A percentile compares a stretch with the other conserved stretches of the same genome.
Conservation (phyloP, 805 yeast genomes). For the Teunomyces funiuensis region DNA sequence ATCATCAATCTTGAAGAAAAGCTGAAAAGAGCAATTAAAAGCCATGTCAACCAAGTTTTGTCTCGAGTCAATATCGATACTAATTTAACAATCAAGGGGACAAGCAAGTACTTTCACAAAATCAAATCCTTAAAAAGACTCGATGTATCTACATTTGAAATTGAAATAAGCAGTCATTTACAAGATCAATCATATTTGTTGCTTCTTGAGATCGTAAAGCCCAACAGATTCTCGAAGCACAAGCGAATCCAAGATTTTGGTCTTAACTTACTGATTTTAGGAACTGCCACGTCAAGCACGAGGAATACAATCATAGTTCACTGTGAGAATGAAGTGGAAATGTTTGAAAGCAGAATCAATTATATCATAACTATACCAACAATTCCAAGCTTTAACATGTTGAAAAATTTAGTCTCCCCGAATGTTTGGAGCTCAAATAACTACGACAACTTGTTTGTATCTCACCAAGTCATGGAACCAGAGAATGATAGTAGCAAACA, state of each 20-base stretch:
- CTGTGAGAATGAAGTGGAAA: slow-evolving; percentile 7
- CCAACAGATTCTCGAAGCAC: slow-evolving; percentile 22
- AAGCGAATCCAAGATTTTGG: slow-evolving; percentile 24
- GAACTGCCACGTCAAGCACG: not conserved
- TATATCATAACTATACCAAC: slow-evolving; percentile 8
- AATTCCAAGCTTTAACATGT: not conserved
- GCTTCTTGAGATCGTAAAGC: slow-evolving; percentile 26
- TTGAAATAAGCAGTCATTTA: not conserved
- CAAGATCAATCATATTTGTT: slow-evolving; percentile 11
- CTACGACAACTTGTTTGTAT: not conserved
- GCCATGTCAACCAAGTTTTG: slow-evolving; percentile 19
- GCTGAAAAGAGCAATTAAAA: slow-evolving; percentile 8
- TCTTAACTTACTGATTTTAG: slow-evolving; percentile 12
- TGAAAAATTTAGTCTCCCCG: not conserved
- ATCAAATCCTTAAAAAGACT: slow-evolving; percentile 11
- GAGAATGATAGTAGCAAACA: not conserved
- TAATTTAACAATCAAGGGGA: slow-evolving; percentile 17
- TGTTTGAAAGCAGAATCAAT: slow-evolving; percentile 10
- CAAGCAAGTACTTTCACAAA: slow-evolving; percentile 31
- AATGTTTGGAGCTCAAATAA: not conserved
- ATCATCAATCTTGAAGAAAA: not conserved
- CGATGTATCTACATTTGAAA: slow-evolving; percentile 5
- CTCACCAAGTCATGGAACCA: too few relatives aligned
- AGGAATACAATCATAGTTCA: not conserved
- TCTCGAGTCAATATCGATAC: slow-evolving; percentile 17